A percentile compares a stretch with the other conserved stretches of the same genome.
Evolutionary conservation across 176 grass and related monocot genomes (phyloP).

Genomic region (Chrysopogon serrulatus): DNA sequence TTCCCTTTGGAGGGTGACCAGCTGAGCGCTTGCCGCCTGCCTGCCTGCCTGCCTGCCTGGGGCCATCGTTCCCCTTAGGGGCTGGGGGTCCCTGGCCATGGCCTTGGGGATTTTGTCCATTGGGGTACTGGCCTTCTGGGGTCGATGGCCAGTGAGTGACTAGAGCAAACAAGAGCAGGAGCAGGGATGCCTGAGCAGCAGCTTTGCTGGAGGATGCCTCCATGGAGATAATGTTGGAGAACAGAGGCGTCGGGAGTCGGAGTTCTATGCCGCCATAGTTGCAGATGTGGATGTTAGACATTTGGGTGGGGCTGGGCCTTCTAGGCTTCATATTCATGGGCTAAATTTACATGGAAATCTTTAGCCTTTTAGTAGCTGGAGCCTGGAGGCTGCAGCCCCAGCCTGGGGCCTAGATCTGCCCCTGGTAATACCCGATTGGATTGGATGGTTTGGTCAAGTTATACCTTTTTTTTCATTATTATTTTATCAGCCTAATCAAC

Average conservation of each 20-base stretch:
- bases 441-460: not conserved
- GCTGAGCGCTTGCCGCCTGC: not conserved
- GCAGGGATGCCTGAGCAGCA: too few relatives aligned
- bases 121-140: not conserved
- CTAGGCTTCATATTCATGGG: too few relatives aligned
- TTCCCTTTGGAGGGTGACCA: not conserved
- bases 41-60: not conserved
- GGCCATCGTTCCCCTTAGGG: not conserved
- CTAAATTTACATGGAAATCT: too few relatives aligned
- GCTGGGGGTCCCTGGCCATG: not conserved
- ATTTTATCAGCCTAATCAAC: not conserved
- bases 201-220: not conserved
- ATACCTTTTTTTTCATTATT: not conserved
- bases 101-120: not conserved
- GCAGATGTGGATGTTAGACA: not conserved
- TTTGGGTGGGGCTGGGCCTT: not conserved
- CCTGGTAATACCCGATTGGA: not conserved
- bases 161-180: not conserved
- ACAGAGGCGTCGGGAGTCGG: not conserved
- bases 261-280: not conserved
- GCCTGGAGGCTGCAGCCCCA: too few relatives aligned
- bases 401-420: too few relatives aligned
- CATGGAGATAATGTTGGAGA: not conserved
- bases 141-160: not conserved
- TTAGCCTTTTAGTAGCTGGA: too few relatives aligned